Percentiles rank a stretch among this genome's conserved stretches.
Conservation (phyloP, 345 rosid genomes). For the Clarkia xantiana region DNA sequence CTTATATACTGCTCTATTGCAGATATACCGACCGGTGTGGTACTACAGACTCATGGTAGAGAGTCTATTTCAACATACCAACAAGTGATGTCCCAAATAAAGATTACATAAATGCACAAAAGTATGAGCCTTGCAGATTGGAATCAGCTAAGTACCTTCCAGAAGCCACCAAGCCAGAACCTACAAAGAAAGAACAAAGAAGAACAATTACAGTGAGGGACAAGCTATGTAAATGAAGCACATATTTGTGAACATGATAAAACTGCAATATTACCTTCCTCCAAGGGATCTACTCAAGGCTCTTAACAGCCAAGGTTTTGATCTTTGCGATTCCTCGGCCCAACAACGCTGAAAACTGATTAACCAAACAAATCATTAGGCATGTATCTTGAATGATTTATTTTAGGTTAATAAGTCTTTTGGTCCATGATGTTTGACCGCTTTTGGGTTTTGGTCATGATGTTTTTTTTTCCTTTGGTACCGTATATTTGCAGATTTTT, state of each 20-base stretch:
- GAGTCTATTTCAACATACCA: too few species aligned
- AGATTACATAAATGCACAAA: not conserved
- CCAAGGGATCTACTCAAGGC: slow-evolving; percentile 76
- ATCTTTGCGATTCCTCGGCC: slow-evolving; percentile 60
- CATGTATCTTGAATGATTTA: slow-evolving; percentile 8
- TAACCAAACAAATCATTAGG: slow-evolving; percentile 8
- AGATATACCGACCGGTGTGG: too few species aligned
- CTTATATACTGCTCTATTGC: too few species aligned
- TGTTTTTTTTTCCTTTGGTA: too few species aligned
- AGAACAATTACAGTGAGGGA: not conserved
- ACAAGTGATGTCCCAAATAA: too few species aligned
- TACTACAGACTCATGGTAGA: too few species aligned
- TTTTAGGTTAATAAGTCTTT: too few species aligned
- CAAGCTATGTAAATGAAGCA: not conserved
- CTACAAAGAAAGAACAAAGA: slow-evolving; percentile 26
- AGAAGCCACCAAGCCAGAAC: slow-evolving; percentile 98
- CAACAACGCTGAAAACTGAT: slow-evolving; percentile 72
- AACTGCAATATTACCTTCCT: slow-evolving; percentile 41
- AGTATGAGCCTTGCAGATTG: not conserved
- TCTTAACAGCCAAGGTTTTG: slow-evolving; percentile 90
- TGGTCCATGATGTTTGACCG: too few species aligned
- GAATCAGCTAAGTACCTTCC: slow-evolving; percentile 57
- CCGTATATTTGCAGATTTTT: too few species aligned
- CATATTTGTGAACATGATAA: not conserved
- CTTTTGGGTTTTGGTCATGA: too few species aligned